A percentile compares a stretch with the other conserved stretches of the same genome.
phyloP scores from a whole-genome alignment of 805 yeast genomes.

The Ogataea parapolymorpha region DNA sequence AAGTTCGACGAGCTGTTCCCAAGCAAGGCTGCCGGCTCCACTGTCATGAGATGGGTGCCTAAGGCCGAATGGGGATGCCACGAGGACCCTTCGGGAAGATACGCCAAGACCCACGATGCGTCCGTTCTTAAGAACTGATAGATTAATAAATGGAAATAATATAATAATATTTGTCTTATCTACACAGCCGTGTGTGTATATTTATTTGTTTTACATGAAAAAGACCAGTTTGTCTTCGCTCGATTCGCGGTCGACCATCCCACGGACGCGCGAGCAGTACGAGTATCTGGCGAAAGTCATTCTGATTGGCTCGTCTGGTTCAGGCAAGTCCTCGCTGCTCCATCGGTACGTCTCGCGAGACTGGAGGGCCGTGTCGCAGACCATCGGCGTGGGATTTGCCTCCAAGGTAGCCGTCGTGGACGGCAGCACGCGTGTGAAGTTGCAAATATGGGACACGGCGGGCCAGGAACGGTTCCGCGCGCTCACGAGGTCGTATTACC shows the following conservation, averaged over 20 bases:
- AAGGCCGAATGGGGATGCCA: conserved; percentile 99
- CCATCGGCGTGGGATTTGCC: conserved; percentile 41
- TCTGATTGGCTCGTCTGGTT: conserved; percentile 15
- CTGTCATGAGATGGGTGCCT: conserved; percentile 99
- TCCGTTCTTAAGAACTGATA: conserved; percentile 38
- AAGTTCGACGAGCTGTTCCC: conserved; percentile 94
- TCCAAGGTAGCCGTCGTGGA: conserved; percentile 30
- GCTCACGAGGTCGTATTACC: conserved; percentile 36
- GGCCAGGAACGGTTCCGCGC: conserved; percentile 33
- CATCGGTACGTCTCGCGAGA: conserved; percentile 33
- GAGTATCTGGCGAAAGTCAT: conserved; percentile 35
- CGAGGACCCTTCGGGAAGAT: conserved; percentile 98
- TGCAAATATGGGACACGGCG: conserved; percentile 28
- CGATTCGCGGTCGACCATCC: conserved; percentile 20
- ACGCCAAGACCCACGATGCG: conserved; percentile 82
- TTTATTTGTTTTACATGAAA: conserved; percentile 7
- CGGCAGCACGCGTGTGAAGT: conserved; percentile 22
- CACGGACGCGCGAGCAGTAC: conserved; percentile 23
- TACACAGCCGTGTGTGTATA: not conserved
- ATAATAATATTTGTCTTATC: not conserved
- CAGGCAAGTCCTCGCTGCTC: conserved; percentile 33
- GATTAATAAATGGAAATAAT: conserved; percentile 1
- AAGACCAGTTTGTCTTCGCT: conserved; percentile 19
- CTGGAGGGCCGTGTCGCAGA: conserved; percentile 31
- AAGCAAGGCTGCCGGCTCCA: conserved; percentile 85